Evolutionary conservation across 2,329 filamentous ascomycete genomes (phyloP).

Genomic region (Aspergillus neoniger): DNA sequence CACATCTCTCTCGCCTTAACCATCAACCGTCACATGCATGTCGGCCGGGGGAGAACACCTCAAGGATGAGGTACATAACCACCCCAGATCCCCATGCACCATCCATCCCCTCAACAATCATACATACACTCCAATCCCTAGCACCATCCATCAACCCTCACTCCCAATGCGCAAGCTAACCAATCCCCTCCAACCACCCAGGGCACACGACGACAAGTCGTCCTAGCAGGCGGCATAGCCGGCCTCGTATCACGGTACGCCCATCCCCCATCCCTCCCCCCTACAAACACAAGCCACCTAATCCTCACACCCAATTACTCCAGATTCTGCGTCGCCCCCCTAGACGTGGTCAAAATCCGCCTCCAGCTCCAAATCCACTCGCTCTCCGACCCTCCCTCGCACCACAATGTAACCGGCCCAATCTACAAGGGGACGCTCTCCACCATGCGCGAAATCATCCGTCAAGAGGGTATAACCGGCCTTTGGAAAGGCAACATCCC

Average conservation of each 20-base stretch:
- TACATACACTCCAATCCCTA: neutral
- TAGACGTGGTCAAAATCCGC: conserved; percentile 97
- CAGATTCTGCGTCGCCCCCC: conserved; percentile 89
- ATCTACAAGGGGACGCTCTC: conserved; percentile 71
- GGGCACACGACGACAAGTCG: conserved; percentile 68
- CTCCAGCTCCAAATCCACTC: conserved; percentile 91
- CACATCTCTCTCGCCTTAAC: neutral
- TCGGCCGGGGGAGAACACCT: conserved; percentile 63
- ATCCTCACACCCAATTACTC: neutral
- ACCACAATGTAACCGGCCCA: conserved; percentile 49
- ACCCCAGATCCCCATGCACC: neutral
- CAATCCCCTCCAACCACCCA: conserved; percentile 29
- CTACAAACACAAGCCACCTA: neutral
- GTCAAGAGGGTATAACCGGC: conserved; percentile 77
- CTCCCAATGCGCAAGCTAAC: neutral
- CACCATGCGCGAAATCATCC: conserved; percentile 75
- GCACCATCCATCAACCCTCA: neutral
- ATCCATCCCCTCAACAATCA: neutral
- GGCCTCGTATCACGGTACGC: conserved; percentile 82
- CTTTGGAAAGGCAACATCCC: conserved; percentile 99
- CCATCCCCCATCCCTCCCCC: neutral
- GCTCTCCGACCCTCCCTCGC: conserved; percentile 69
- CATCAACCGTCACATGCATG: conserved; percentile 56
- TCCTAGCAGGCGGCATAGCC: conserved; percentile 68
- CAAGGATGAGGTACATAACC: conserved; percentile 65